phyloP scores from a whole-genome alignment of 768 basidiomycete species.

The Chlorophyllum brunneum region DNA sequence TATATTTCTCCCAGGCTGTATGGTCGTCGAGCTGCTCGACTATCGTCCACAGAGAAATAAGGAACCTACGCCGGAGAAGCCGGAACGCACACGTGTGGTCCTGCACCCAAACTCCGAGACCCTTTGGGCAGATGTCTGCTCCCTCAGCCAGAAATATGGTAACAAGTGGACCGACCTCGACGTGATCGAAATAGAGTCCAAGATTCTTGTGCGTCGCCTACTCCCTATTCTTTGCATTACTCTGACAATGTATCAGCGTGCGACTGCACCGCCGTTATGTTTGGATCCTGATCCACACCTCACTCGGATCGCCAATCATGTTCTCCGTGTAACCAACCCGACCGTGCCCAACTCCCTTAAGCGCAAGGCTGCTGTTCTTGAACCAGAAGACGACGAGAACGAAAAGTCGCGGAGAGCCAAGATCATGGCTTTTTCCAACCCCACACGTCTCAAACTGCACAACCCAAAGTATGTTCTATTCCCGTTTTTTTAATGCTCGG shows the following conservation, averaged over 20 bases:
- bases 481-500: slow-evolving; percentile 2
- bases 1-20: slow-evolving; percentile 52
- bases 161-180: slow-evolving; percentile 67
- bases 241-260: slow-evolving; percentile 41
- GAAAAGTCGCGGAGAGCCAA: slow-evolving; percentile 70
- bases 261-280: slow-evolving; percentile 73
- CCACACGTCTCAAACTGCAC: slow-evolving; percentile 44
- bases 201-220: slow-evolving; percentile 54
- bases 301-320: slow-evolving; percentile 70
- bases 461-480: slow-evolving; percentile 44
- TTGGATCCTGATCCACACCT: slow-evolving; percentile 78
- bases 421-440: slow-evolving; percentile 79
- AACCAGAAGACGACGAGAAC: slow-evolving; percentile 73
- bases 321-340: slow-evolving; percentile 68
- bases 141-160: slow-evolving; percentile 55
- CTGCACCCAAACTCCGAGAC: slow-evolving; percentile 77
- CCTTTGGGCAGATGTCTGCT: slow-evolving; percentile 75
- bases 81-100: slow-evolving; percentile 65
- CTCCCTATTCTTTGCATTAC: slow-evolving; percentile 9
- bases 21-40: slow-evolving; percentile 82
- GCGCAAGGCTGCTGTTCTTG: slow-evolving; percentile 65
- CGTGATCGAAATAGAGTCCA: slow-evolving; percentile 70
- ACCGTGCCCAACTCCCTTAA: slow-evolving; percentile 72
- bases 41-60: slow-evolving; percentile 59
- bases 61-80: slow-evolving; percentile 54